Percentiles rank a stretch among this genome's conserved stretches.
These are phyloP conservation scores for Grosmannia penicillata DNA, from an alignment of 2,329 filamentous ascomycete genomes.

Conservation along the genomic window DNA sequence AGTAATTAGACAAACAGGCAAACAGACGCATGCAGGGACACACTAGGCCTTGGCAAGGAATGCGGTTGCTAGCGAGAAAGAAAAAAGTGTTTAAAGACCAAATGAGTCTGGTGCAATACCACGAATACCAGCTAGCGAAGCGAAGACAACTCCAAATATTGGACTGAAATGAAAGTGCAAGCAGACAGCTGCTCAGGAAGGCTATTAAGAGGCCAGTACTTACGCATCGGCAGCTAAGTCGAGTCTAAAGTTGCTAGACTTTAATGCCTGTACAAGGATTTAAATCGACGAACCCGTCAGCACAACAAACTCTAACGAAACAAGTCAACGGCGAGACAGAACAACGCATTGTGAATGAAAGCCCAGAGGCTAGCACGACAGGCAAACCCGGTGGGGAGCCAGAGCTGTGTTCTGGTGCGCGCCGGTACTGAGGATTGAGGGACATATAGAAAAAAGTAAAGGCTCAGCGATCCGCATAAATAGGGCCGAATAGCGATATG, in stretches of 20 bases:
- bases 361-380: background rate
- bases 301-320: background rate
- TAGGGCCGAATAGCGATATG: slow-evolving; percentile 12
- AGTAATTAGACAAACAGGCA: too few species aligned
- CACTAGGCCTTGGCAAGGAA: too few species aligned
- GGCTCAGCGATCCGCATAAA: slow-evolving; percentile 9
- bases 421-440: background rate
- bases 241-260: slow-evolving; percentile 31
- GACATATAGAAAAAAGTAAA: slow-evolving; percentile 6
- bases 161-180: slow-evolving; percentile 9
- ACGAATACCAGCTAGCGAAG: slow-evolving; percentile 12
- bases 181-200: too few species aligned
- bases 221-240: slow-evolving; percentile 42
- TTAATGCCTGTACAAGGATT: slow-evolving; percentile 26
- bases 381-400: background rate
- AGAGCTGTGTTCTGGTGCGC: background rate
- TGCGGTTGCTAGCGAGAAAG: too few species aligned
- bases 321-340: background rate
- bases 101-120: too few species aligned
- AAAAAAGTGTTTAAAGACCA: too few species aligned
- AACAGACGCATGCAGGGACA: too few species aligned
- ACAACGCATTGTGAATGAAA: background rate
- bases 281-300: slow-evolving; percentile 9
- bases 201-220: slow-evolving; percentile 25
- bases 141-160: slow-evolving; percentile 7